Conservation (phyloP, 495 filamentous ascomycete genomes). For the Daldinia caldariorum region DNA sequence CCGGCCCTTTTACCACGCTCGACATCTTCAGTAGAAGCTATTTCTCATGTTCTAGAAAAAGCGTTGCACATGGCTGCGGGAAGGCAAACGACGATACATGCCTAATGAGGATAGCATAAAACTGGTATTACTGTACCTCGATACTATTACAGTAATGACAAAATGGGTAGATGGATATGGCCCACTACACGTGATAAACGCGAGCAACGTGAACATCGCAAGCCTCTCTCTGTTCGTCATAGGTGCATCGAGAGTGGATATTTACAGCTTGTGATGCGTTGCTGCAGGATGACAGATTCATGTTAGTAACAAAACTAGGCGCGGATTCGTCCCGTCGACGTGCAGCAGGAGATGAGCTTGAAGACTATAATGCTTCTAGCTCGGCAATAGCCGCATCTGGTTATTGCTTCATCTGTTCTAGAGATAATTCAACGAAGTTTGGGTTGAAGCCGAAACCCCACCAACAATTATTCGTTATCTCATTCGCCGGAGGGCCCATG, state of each 20-base stretch:
- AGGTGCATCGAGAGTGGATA: constrained; percentile 28
- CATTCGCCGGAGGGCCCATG: constrained; percentile 10
- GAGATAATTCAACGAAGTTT: constrained; percentile 15
- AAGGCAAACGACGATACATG: constrained; percentile 23
- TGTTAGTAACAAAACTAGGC: constrained; percentile 3
- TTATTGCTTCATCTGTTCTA: neutral
- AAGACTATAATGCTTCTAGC: constrained; percentile 16
- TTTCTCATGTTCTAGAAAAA: constrained; percentile 24
- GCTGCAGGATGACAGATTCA: constrained; percentile 16
- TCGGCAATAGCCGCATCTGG: constrained; percentile 3
- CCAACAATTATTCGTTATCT: neutral
- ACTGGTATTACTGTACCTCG: constrained; percentile 37
- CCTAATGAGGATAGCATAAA: constrained; percentile 26
- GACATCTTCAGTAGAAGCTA: neutral
- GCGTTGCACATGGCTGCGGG: constrained; percentile 15
- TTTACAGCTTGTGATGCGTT: constrained; percentile 4
- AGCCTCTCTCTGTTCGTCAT: constrained; percentile 18
- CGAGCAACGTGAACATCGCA: neutral
- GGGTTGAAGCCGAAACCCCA: constrained; percentile 17
- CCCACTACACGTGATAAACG: constrained; percentile 8
- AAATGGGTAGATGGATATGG: constrained; percentile 9
- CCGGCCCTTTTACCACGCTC: constrained; percentile 8
- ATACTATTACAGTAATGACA: constrained; percentile 31
- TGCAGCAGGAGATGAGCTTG: constrained; percentile 11
- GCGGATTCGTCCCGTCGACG: constrained; percentile 8